Evolutionary conservation across 306 rosid species (phyloP).

Genomic region (Glycine tomentella): DNA sequence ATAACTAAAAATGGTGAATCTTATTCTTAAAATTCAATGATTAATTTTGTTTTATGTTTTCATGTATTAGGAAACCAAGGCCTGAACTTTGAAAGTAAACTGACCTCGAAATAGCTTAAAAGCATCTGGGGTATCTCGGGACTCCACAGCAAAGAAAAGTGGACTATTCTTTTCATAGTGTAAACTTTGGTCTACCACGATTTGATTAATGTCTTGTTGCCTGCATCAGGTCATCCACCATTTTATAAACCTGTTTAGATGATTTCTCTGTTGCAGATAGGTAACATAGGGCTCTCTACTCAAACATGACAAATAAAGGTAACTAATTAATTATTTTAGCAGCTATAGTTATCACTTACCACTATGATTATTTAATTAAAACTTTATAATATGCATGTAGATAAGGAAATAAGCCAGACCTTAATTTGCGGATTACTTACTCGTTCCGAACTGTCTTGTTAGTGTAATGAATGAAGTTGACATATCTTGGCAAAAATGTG

Average conservation of each 20-base stretch:
- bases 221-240: slow-evolving; percentile 51
- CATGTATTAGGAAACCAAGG: too few relatives aligned
- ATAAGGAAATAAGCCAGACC: slow-evolving; percentile 34
- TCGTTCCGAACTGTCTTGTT: slow-evolving; percentile 63
- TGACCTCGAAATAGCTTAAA: slow-evolving; percentile 66
- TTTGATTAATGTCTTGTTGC: slow-evolving; percentile 53
- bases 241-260: slow-evolving; percentile 9
- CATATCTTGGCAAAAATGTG: slow-evolving; percentile 62
- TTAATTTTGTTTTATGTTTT: not conserved
- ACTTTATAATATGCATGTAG: slow-evolving; percentile 9
- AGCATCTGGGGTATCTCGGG: slow-evolving; percentile 67
- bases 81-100: not conserved
- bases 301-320: slow-evolving; percentile 6
- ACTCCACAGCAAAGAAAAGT: slow-evolving; percentile 70
- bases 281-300: slow-evolving; percentile 7
- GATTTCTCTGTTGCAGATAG: slow-evolving; percentile 22
- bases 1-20: not conserved
- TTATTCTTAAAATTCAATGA: slow-evolving; percentile 3
- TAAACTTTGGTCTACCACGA: slow-evolving; percentile 73
- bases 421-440: slow-evolving; percentile 54
- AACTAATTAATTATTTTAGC: not conserved
- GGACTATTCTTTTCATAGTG: slow-evolving; percentile 54
- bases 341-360: slow-evolving; percentile 1
- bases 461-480: slow-evolving; percentile 70
- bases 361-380: not conserved